Percentiles rank a stretch among this genome's conserved stretches.
Conservation (phyloP, 1,139 yeast genomes). For the Starmera stellimalicola region DNA sequence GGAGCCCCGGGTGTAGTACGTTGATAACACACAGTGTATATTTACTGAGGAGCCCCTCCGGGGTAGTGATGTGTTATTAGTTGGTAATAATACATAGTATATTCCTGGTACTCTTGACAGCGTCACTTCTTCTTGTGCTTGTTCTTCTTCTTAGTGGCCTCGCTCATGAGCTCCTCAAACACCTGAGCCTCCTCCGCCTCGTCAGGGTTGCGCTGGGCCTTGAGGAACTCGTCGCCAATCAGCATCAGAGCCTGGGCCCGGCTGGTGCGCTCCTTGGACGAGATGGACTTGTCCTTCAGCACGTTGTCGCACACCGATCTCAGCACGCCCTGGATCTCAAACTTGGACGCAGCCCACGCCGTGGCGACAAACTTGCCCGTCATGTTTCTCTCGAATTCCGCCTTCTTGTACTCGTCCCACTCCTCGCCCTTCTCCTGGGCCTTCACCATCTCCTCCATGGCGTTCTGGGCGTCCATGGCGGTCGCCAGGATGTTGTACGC, state of each 20-base stretch:
- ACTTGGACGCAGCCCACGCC: slow-evolving; percentile 74
- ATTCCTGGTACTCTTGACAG: no score
- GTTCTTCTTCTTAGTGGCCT: slow-evolving; percentile 45
- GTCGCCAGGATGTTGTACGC: slow-evolving; percentile 59
- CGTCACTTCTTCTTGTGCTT: no score
- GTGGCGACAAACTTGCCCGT: slow-evolving; percentile 70
- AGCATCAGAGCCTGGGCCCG: slow-evolving; percentile 53
- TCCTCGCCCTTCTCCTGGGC: slow-evolving; percentile 42
- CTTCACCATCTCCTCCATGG: slow-evolving; percentile 59
- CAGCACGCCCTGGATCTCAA: slow-evolving; percentile 59
- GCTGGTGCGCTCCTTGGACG: slow-evolving; percentile 39
- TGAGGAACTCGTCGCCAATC: slow-evolving; percentile 47
- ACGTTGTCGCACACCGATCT: slow-evolving; percentile 56
- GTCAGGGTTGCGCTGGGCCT: slow-evolving; percentile 51
- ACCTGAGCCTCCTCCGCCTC: slow-evolving; percentile 70
- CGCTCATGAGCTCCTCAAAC: slow-evolving; percentile 69
- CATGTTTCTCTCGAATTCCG: slow-evolving; percentile 54
- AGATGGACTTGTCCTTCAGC: slow-evolving; percentile 44
- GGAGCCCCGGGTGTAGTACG: no score
- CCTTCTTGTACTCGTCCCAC: slow-evolving; percentile 42
- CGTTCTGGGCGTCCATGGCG: slow-evolving; percentile 67
- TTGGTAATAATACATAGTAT: neutral
- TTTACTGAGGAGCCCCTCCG: no score
- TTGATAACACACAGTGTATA: no score
- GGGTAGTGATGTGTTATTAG: no score